Conservation (phyloP, 1,139 yeast genomes). For the Nakaseomyces uthaithaninus region DNA sequence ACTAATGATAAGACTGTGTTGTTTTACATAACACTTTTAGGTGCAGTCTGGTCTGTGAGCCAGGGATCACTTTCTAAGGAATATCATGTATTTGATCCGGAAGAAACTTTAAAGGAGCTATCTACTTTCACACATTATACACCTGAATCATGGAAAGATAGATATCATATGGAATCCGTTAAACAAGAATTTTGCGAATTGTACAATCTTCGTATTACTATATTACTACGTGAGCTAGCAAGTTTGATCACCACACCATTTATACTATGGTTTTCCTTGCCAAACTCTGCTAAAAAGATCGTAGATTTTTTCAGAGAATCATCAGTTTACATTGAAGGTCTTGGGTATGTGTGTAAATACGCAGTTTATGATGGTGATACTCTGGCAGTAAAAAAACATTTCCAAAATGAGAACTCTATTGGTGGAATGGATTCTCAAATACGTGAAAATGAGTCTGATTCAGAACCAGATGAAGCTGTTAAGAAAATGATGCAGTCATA, state of each 20-base stretch:
- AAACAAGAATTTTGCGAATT: conserved; percentile 73
- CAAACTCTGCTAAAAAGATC: conserved; percentile 61
- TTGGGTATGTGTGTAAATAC: conserved; percentile 89
- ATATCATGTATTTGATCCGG: conserved; percentile 78
- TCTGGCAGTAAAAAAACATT: conserved; percentile 33
- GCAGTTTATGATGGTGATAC: conserved; percentile 83
- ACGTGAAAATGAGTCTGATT: conserved; percentile 11
- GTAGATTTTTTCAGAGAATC: conserved; percentile 86
- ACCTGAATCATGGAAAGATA: conserved; percentile 81
- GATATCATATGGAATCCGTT: conserved; percentile 72
- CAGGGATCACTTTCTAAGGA: conserved; percentile 54
- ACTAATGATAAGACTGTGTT: conserved; percentile 72
- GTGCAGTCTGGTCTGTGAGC: conserved; percentile 71
- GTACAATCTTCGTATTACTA: conserved; percentile 63
- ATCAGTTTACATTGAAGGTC: conserved; percentile 84
- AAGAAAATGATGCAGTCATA: conserved; percentile 92
- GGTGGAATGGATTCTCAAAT: conserved; percentile 5
- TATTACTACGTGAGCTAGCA: conserved; percentile 70
- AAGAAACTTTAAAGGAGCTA: conserved; percentile 67
- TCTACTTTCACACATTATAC: conserved; percentile 84
- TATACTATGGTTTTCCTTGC: conserved; percentile 74
- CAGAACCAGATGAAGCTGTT: conserved; percentile 44
- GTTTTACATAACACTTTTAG: conserved; percentile 81
- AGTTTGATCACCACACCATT: conserved; percentile 82
- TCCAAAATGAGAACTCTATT: conserved; percentile 3